These are phyloP conservation scores for Epicoccum nigrum DNA, from an alignment of 2,329 filamentous ascomycete species.

Conservation along the genomic window DNA sequence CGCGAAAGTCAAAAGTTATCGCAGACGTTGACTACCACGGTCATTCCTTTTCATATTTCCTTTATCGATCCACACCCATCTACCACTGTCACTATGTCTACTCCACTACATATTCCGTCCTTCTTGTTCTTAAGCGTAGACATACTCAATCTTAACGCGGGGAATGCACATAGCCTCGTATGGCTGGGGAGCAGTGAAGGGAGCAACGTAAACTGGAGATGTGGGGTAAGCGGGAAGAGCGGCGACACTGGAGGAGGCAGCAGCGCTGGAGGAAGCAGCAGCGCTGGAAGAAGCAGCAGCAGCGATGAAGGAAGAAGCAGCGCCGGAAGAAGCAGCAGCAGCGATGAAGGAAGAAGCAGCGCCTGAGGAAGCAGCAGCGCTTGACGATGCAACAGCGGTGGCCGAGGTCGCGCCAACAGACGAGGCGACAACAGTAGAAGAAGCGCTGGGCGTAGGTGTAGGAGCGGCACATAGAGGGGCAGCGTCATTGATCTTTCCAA, in stretches of 20 bases:
- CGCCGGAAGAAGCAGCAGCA: neutral
- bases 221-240: constrained; percentile 27
- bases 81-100: constrained; percentile 27
- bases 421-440: constrained; percentile 24
- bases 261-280: constrained; percentile 2
- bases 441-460: constrained; percentile 27
- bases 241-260: constrained; percentile 4
- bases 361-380: constrained; percentile 18
- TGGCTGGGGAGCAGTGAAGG: constrained; percentile 24
- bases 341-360: no score
- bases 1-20: constrained; percentile 25
- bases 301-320: constrained; percentile 1
- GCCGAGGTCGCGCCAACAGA: constrained; percentile 19
- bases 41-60: constrained; percentile 23
- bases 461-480: constrained; percentile 29
- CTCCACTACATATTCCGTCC: constrained; percentile 25
- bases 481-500: constrained; percentile 30
- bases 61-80: constrained; percentile 24
- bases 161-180: constrained; percentile 26
- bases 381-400: constrained; percentile 20
- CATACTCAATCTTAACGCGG: constrained; percentile 23
- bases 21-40: constrained; percentile 20
- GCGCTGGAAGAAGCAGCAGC: constrained; percentile 2
- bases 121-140: constrained; percentile 28
- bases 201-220: constrained; percentile 28